Evolutionary conservation across 1,284 basidiomycete species (phyloP).

Genomic region (Malassezia furfur): DNA sequence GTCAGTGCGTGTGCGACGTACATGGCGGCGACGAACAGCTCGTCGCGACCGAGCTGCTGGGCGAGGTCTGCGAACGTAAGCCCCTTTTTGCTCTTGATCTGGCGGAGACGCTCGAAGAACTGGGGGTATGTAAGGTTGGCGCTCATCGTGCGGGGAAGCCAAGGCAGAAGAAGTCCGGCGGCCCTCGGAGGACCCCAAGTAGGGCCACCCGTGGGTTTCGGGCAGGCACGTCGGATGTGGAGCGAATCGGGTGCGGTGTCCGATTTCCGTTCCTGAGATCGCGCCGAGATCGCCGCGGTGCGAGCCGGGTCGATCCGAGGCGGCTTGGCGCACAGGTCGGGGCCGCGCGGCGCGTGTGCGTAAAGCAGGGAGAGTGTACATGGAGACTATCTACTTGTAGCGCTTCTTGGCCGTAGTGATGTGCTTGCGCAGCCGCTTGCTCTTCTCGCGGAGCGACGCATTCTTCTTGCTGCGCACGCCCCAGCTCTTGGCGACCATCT

Average conservation of each 20-base stretch:
- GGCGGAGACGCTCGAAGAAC: constrained; percentile 19
- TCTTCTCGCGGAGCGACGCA: constrained; percentile 41
- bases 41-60: constrained; percentile 25
- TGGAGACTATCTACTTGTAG: constrained; percentile 19
- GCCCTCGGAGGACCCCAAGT: too few relatives aligned
- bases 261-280: too few relatives aligned
- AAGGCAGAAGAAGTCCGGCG: too few relatives aligned
- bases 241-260: too few relatives aligned
- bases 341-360: too few relatives aligned
- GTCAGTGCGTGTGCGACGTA: background rate
- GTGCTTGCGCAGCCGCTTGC: constrained; percentile 33
- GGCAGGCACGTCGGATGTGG: too few relatives aligned
- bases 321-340: too few relatives aligned
- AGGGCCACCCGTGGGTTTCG: too few relatives aligned
- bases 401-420: constrained; percentile 40
- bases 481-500: constrained; percentile 42
- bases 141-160: too few relatives aligned
- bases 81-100: constrained; percentile 25
- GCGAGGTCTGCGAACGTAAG: constrained; percentile 33
- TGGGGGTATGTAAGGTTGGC: background rate
- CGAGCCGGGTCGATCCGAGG: too few relatives aligned
- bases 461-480: constrained; percentile 42
- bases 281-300: too few relatives aligned
- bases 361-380: too few relatives aligned
- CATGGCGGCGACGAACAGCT: constrained; percentile 36